A percentile compares a stretch with the other conserved stretches of the same genome.
These are phyloP conservation scores for Isatis tinctoria DNA, from an alignment of 345 rosid species.

Conservation along the genomic window DNA sequence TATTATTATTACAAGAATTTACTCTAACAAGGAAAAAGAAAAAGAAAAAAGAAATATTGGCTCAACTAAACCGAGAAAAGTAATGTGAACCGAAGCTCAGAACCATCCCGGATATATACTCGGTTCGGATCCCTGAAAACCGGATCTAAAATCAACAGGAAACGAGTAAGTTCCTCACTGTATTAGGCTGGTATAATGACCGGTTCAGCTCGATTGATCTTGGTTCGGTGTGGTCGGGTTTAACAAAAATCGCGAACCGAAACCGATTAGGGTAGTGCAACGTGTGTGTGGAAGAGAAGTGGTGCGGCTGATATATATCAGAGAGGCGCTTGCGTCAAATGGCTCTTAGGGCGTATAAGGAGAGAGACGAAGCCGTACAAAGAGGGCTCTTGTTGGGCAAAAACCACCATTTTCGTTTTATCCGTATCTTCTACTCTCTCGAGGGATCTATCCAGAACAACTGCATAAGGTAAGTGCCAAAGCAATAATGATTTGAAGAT, in stretches of 20 bases:
- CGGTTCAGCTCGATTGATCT: neutral
- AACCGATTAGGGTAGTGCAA: constrained; percentile 39
- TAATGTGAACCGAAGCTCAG: neutral
- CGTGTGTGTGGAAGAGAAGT: constrained; percentile 36
- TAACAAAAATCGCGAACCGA: neutral
- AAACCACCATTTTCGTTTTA: constrained; percentile 13
- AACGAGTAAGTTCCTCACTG: too few species aligned
- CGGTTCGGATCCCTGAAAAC: neutral
- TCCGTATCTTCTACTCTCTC: constrained; percentile 21
- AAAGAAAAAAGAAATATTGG: neutral
- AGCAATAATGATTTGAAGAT: neutral
- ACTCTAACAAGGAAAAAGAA: neutral
- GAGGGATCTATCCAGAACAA: constrained; percentile 9
- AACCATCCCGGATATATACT: neutral
- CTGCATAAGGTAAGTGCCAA: constrained; percentile 14
- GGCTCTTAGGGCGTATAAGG: constrained; percentile 23
- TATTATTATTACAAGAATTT: constrained; percentile 10
- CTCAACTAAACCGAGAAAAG: constrained; percentile 11
- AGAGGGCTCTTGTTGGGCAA: constrained; percentile 27
- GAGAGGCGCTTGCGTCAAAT: constrained; percentile 16
- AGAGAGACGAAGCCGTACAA: constrained; percentile 37
- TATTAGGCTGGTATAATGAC: neutral
- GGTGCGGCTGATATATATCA: constrained; percentile 34
- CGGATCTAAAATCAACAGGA: neutral
- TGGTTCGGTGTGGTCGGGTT: constrained; percentile 3